Conservation (phyloP, 345 rosid genomes). For the Erodium maritimum region DNA sequence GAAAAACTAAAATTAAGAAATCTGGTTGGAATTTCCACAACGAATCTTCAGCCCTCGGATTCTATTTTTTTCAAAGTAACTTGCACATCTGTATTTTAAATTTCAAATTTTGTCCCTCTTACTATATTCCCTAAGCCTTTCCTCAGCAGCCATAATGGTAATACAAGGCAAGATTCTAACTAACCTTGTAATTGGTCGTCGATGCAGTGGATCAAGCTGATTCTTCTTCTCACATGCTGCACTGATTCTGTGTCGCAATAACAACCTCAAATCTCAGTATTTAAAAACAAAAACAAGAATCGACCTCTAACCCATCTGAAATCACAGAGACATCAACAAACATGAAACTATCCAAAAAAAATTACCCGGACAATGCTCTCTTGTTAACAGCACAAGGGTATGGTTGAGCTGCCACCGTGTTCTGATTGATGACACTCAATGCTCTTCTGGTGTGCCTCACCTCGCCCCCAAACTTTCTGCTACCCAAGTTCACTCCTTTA, state of each 20-base stretch:
- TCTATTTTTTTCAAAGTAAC: no score
- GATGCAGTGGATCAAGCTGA: slow-evolving; percentile 16
- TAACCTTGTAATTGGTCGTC: slow-evolving; percentile 59
- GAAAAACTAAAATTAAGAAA: no score
- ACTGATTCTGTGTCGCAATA: slow-evolving; percentile 19
- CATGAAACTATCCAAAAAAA: slow-evolving; percentile 7
- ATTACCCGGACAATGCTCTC: slow-evolving; percentile 36
- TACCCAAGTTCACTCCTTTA: slow-evolving; percentile 4
- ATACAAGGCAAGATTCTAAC: slow-evolving; percentile 8
- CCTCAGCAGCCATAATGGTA: background rate
- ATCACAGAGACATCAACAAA: no score
- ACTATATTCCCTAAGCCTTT: slow-evolving; percentile 8
- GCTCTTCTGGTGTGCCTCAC: slow-evolving; percentile 46
- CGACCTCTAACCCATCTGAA: no score
- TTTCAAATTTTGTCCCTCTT: slow-evolving; percentile 10
- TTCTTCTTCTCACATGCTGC: slow-evolving; percentile 22
- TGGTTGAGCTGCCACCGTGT: slow-evolving; percentile 28
- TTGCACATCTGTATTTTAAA: slow-evolving; percentile 12
- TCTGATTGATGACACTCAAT: slow-evolving; percentile 51
- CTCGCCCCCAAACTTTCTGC: slow-evolving; percentile 45
- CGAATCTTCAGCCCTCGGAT: no score
- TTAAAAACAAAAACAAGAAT: no score
- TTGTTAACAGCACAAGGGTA: slow-evolving; percentile 52
- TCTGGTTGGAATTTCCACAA: no score
- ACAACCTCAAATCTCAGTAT: background rate